Evolutionary conservation across 257 asterid species (phyloP).

Genomic region (Penstemon eatonii): DNA sequence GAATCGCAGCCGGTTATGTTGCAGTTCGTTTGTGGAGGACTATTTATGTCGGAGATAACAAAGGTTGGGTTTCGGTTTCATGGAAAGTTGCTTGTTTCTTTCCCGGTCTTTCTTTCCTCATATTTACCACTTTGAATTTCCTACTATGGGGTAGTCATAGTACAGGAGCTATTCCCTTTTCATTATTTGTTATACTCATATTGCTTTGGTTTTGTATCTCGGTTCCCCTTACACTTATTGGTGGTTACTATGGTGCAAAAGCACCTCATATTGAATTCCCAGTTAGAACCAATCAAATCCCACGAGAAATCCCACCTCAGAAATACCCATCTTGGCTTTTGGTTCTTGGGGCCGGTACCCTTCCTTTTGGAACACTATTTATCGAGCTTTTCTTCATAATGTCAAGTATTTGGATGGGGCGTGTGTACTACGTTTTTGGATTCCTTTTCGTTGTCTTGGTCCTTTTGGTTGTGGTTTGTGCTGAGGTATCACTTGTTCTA

Average conservation of each 20-base stretch:
- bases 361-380: slow-evolving; percentile 92
- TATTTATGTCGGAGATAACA: slow-evolving; percentile 56
- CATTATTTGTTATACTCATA: slow-evolving; percentile 61
- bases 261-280: slow-evolving; percentile 85
- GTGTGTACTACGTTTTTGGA: slow-evolving; percentile 84
- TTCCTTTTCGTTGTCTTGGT: slow-evolving; percentile 65
- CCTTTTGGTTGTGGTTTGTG: slow-evolving; percentile 78
- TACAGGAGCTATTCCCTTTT: slow-evolving; percentile 88
- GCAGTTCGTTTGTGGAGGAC: slow-evolving; percentile 93
- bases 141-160: slow-evolving; percentile 89
- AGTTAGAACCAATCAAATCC: slow-evolving; percentile 77
- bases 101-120: slow-evolving; percentile 72
- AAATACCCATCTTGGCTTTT: slow-evolving; percentile 86
- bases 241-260: slow-evolving; percentile 76
- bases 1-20: slow-evolving; percentile 80
- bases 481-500: slow-evolving; percentile 84
- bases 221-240: slow-evolving; percentile 76
- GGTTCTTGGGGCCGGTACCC: slow-evolving; percentile 93
- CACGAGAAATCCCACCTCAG: slow-evolving; percentile 85
- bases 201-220: slow-evolving; percentile 88
- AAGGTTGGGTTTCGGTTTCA: slow-evolving; percentile 85
- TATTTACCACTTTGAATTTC: slow-evolving; percentile 68
- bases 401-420: slow-evolving; percentile 94
- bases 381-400: slow-evolving; percentile 90
- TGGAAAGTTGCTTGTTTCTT: slow-evolving; percentile 90